Percentiles rank a stretch among this genome's conserved stretches.
Evolutionary conservation across 768 basidiomycete genomes (phyloP).

Genomic region (Candolleomyces efflorescens): DNA sequence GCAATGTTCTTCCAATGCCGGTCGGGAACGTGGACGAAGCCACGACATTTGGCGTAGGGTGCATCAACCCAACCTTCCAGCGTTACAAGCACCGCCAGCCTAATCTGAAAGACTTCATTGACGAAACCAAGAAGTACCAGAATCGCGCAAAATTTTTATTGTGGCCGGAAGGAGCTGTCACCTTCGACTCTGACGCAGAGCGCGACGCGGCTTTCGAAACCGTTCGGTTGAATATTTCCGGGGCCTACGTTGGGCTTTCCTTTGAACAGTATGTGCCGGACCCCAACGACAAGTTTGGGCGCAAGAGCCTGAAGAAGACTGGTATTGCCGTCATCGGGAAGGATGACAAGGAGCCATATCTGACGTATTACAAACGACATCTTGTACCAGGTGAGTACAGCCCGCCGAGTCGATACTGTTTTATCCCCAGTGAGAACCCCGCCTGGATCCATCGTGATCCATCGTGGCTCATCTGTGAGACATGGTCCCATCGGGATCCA

Average conservation of each 20-base stretch:
- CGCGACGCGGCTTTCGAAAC: conserved; percentile 43
- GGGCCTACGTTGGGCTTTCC: conserved; percentile 60
- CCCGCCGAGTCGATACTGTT: no score
- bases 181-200: conserved; percentile 50
- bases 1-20: conserved; percentile 35
- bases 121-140: conserved; percentile 46
- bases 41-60: conserved; percentile 64
- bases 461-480: no score
- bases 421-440: no score
- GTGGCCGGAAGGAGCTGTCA: conserved; percentile 80
- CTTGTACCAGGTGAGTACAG: conserved; percentile 70
- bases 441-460: neutral
- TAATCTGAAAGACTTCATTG: conserved; percentile 57
- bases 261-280: conserved; percentile 59
- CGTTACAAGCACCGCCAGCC: conserved; percentile 37
- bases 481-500: no score
- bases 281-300: conserved; percentile 29
- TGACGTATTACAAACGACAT: conserved; percentile 70
- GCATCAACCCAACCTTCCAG: conserved; percentile 53
- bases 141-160: conserved; percentile 52
- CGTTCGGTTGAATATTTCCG: conserved; percentile 32
- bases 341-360: conserved; percentile 26
- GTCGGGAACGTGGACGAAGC: conserved; percentile 29
- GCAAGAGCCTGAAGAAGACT: conserved; percentile 44
- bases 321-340: conserved; percentile 60